Percentiles rank a stretch among this genome's conserved stretches.
Evolutionary conservation across 2,329 filamentous ascomycete species (phyloP).

Genomic region (Ophiostoma angusticollis): DNA sequence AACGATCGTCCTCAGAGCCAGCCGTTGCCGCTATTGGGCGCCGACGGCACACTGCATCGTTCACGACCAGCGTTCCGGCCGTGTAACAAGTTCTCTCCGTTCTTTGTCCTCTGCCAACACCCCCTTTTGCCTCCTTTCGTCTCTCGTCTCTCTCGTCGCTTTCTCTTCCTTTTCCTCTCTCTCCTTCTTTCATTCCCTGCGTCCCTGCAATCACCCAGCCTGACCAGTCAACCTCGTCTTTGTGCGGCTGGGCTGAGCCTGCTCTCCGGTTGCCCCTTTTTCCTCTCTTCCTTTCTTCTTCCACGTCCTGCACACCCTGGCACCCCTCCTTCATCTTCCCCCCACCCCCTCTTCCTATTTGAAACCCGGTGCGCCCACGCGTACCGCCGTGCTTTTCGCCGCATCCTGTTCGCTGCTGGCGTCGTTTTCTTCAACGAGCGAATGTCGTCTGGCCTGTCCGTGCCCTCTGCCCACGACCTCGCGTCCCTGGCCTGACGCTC

Average conservation of each 20-base stretch:
- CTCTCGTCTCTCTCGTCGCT: background rate
- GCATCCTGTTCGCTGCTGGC: slow-evolving; percentile 1
- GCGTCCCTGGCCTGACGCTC: slow-evolving; percentile 8
- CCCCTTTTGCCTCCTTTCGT: slow-evolving; percentile 1
- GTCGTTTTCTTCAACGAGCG: slow-evolving; percentile 1
- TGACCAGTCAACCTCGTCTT: no score
- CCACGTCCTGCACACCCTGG: background rate
- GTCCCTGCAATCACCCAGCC: no score
- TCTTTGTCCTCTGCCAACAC: no score
- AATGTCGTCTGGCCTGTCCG: slow-evolving; percentile 3
- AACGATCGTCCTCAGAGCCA: background rate
- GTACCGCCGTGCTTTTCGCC: slow-evolving; percentile 5
- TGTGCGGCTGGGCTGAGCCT: no score
- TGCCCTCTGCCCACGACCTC: slow-evolving; percentile 7
- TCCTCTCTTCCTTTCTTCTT: background rate
- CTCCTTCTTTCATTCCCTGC: background rate
- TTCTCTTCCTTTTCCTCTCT: background rate
- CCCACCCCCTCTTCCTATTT: slow-evolving; percentile 10
- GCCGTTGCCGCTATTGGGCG: background rate
- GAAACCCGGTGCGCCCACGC: slow-evolving; percentile 12
- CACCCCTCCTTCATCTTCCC: background rate
- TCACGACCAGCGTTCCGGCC: slow-evolving; percentile 2
- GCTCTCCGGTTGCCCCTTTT: no score
- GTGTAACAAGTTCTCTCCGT: slow-evolving; percentile 11
- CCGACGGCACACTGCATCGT: slow-evolving; percentile 4